A percentile compares a stretch with the other conserved stretches of the same genome.
Conservation (phyloP, 2,329 filamentous ascomycete genomes). For the Cordyceps cicadae region DNA sequence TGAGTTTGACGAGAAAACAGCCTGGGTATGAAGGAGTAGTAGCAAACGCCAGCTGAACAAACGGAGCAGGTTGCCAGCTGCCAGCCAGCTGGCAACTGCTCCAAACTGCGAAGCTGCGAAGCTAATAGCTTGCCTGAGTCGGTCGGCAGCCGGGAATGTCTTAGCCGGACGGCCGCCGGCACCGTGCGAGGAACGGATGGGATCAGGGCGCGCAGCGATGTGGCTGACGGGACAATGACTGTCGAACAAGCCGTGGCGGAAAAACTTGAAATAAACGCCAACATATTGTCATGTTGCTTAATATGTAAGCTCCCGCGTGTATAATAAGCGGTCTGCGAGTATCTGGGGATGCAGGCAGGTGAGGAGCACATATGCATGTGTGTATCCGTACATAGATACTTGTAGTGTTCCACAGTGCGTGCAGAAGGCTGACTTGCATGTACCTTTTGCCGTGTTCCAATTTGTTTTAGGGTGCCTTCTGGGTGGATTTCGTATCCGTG, state of each 20-base stretch:
- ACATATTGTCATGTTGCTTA: not conserved
- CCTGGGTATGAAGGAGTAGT: not conserved
- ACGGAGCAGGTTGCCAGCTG: not conserved
- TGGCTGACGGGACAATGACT: not conserved
- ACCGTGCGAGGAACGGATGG: not conserved
- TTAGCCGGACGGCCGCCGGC: not conserved
- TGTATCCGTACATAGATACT: too few species aligned
- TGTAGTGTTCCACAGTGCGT: not conserved
- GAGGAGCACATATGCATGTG: not conserved
- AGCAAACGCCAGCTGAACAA: not conserved
- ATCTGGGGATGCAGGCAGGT: not conserved
- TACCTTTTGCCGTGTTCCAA: not conserved
- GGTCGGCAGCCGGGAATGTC: slow-evolving; percentile 1
- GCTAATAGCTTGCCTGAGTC: not conserved
- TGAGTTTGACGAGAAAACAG: not conserved
- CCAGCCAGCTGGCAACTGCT: not conserved
- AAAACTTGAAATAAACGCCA: not conserved
- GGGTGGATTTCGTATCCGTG: too few species aligned
- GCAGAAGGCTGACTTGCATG: not conserved
- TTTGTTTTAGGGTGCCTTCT: too few species aligned
- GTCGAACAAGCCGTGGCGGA: not conserved
- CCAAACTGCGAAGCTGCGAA: not conserved
- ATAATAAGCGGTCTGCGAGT: not conserved
- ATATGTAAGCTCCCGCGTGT: too few species aligned
- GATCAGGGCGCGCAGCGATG: not conserved